Base-by-base conservation (phyloP, 352 stramenopile species). In the Globisporangium mamillatum region DNA sequence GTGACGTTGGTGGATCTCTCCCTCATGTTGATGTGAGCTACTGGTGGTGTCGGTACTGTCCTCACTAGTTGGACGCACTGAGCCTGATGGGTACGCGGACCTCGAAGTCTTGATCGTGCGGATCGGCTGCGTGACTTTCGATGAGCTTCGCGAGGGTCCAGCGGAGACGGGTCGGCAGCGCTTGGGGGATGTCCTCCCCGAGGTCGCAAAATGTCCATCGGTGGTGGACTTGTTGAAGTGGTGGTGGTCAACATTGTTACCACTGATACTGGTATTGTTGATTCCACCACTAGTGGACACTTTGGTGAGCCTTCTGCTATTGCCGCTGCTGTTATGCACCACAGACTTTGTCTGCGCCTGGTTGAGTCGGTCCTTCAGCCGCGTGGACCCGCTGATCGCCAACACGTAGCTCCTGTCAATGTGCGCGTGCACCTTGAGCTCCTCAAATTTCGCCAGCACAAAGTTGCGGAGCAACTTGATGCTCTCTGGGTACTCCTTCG, bases 351-450 rank as follows among this genome's bases (percentile, higher is more conserved):
- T 85, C 65, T 85, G 75, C 24, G 77, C 86, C 50, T 80, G 48
- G 50, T 73, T 66, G 9, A 89, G 71, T 24, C 79, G 71, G 46
- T 87, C 76, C 29, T 81, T 84, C 27, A 90, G 56, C 20, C 75
- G 74, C 63, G 74, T 67, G 48, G 77, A 89, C 8, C 84, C 84
- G 16, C 75, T 87, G 58, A 94, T 88, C 9, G 83, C 84, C 41
- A 83, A 77, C 9, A 91, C 75, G 55, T 86, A 91, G 57, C 82
- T 92, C 48, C 84, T 82, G 50, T 94, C 87, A 46, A 94, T 73
- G 64, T 93, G 82, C 29, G 86, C 84, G 34, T 92, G 76, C 16
- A 89, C 73, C 52, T 84, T 81, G 53, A 94, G 66, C 50, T 81
- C 69, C n/a, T 82, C 76, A 59, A 86, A 80, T 58, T 94, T 94